phyloP scores from a whole-genome alignment of 345 rosid genomes.

The Garcia nutans region DNA sequence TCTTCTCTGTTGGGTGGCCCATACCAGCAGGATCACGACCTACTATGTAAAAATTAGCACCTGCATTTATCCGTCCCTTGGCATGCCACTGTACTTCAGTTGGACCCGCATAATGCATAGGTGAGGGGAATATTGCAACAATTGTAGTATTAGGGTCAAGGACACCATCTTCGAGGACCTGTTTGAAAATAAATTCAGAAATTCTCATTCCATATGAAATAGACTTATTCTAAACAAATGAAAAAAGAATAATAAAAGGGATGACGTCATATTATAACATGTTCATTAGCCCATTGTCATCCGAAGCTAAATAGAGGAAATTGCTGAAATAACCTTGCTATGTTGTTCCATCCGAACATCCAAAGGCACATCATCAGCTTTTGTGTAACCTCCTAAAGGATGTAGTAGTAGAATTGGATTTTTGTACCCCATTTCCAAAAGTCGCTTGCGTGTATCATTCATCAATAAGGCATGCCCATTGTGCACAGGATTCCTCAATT shows the following conservation, averaged over 20 bases:
- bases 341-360: conserved; percentile 97
- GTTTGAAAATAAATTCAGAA: conserved; percentile 11
- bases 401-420: conserved; percentile 90
- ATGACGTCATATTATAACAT: neutral
- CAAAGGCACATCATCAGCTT: conserved; percentile 94
- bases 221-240: neutral
- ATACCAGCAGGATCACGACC: conserved; percentile 99
- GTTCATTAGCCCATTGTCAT: neutral
- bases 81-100: conserved; percentile 99
- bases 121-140: conserved; percentile 94
- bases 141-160: conserved; percentile 91
- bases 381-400: conserved; percentile 92
- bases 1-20: conserved; percentile 93
- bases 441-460: conserved; percentile 81
- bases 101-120: conserved; percentile 99
- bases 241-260: neutral
- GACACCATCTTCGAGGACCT: conserved; percentile 92
- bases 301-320: neutral
- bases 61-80: conserved; percentile 92
- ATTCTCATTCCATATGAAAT: neutral
- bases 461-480: conserved; percentile 92
- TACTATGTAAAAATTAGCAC: conserved; percentile 95
- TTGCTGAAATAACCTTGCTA: conserved; percentile 54
- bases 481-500: conserved; percentile 91
- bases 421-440: conserved; percentile 87